These are phyloP conservation scores for Hagleromyces aurorensis DNA, from an alignment of 805 yeast species.

Conservation along the genomic window DNA sequence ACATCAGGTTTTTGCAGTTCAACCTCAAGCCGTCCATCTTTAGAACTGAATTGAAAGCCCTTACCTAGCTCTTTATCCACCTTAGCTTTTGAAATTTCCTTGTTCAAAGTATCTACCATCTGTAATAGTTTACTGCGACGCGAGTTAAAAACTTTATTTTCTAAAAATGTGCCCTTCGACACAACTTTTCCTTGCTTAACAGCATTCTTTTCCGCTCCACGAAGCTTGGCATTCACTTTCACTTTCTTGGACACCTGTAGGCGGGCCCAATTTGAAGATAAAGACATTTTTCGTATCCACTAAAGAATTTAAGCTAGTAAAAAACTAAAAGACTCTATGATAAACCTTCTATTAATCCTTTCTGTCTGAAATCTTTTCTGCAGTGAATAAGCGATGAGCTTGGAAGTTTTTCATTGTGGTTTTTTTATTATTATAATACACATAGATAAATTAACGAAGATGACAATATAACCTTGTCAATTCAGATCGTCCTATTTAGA, in stretches of 20 bases:
- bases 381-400: slow-evolving; percentile 13
- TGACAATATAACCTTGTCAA: too few species aligned
- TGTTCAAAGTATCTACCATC: slow-evolving; percentile 28
- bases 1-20: background rate
- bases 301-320: background rate
- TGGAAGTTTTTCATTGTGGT: too few species aligned
- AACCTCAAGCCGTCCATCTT: slow-evolving; percentile 1
- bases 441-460: too few species aligned
- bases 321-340: background rate
- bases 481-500: too few species aligned
- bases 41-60: slow-evolving; percentile 14
- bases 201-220: background rate
- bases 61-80: slow-evolving; percentile 19
- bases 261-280: slow-evolving; percentile 32
- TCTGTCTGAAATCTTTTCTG: too few species aligned
- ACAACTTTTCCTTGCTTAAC: slow-evolving; percentile 2
- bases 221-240: slow-evolving; percentile 2
- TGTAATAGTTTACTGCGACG: slow-evolving; percentile 24
- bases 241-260: slow-evolving; percentile 18
- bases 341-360: background rate
- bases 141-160: too few species aligned
- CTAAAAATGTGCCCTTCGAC: too few species aligned
- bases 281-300: slow-evolving; percentile 20
- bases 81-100: slow-evolving; percentile 21
- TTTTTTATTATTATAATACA: too few species aligned